These are phyloP conservation scores for Aquilaria yunnanensis DNA, from an alignment of 345 rosid genomes.

Conservation along the genomic window DNA sequence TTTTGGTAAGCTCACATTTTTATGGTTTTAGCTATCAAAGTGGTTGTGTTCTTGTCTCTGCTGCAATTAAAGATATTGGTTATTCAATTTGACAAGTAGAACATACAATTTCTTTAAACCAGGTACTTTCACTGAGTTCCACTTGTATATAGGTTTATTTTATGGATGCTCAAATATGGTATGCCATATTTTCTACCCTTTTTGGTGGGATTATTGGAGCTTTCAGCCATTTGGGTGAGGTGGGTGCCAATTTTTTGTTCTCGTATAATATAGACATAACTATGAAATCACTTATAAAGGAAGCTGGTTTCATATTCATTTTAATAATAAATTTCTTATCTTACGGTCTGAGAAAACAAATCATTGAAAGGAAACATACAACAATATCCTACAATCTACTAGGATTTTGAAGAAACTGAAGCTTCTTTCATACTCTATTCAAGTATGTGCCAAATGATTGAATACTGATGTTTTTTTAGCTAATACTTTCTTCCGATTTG, in stretches of 20 bases:
- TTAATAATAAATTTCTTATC: no score
- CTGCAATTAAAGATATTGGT: not conserved
- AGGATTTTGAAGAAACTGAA: not conserved
- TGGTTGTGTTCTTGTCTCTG: constrained; percentile 9
- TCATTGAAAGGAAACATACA: not conserved
- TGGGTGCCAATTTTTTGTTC: constrained; percentile 25
- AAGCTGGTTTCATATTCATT: no score
- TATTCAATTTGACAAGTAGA: not conserved
- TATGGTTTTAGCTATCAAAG: constrained; percentile 10
- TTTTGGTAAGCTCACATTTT: constrained; percentile 57
- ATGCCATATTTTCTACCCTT: constrained; percentile 88
- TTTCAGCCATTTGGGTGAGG: constrained; percentile 98
- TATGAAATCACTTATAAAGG: no score
- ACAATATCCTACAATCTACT: no score
- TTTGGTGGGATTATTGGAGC: constrained; percentile 97
- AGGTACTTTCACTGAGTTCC: constrained; percentile 3
- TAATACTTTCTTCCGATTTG: constrained; percentile 16
- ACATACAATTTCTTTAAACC: not conserved
- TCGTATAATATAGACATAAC: constrained; percentile 2
- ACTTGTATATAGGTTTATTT: constrained; percentile 68
- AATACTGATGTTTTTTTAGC: constrained; percentile 4
- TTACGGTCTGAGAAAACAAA: no score
- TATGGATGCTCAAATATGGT: constrained; percentile 98
- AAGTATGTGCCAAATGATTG: not conserved
- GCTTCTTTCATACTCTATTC: not conserved